Evolutionary conservation across 805 yeast genomes (phyloP), one percentile per base, ranked within the genome.

Genomic region (Cyberlindnera xishuangbannaensis): DNA sequence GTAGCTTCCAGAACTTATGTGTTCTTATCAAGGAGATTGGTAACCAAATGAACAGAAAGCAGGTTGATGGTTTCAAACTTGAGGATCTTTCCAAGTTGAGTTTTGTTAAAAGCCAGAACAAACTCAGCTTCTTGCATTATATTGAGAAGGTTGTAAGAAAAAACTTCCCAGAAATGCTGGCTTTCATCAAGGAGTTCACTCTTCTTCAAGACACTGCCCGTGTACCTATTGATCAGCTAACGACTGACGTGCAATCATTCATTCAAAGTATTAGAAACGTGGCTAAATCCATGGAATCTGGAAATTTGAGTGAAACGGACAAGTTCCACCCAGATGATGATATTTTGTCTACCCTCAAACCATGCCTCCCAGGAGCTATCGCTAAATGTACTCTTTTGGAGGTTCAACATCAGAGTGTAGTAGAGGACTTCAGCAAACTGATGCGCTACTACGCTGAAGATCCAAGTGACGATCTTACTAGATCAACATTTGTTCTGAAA

Each of bases 11-110:
- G 41, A 71, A 75, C 35, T 77, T 92, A 12, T 71, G 94, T 50
- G 87, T 84, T 36, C 76, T 92, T 29, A 90, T 92, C 41, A 65
- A 88, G 43, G 79, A 88, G 4, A 92, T 92, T 31, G 99, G 98
- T 39, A 92, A 92, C 56, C 90, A 79, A 56, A 92, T 92, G 98
- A 92, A 94, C 55, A 95, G 87, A 3, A 88, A 87, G 48, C 95
- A 87, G 55, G 97, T 97, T 1, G 71, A 74, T 44, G 99, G 99
- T 4, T 94, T 94, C 68, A 82, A 83, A 50, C 64, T 92, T 39
- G 80, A 84, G 28, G 84, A 96, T n/a, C 67, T 92, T 33, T 96
- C 87, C 51, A 66, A 97, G 46, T 68, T 92, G 38, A 84, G 82
- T 20, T 87, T 94, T 46, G 79, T 94, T 61, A 92, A 92, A 54